These are phyloP conservation scores for Lodderomyces oxycetoniae DNA, from an alignment of 1,139 yeast genomes.

Conservation along the genomic window DNA sequence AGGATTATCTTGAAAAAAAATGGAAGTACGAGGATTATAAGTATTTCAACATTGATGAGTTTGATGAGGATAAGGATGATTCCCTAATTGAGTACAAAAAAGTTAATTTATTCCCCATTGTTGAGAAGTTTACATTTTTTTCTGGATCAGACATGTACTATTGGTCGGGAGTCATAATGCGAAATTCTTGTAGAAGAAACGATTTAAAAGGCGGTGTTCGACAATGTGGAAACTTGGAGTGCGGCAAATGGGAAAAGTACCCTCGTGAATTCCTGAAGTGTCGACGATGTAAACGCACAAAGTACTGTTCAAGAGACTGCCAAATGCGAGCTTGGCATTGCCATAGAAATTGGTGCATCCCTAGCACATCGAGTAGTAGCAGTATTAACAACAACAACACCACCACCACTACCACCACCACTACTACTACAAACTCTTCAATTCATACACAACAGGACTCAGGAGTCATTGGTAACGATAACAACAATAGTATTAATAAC, in stretches of 20 bases:
- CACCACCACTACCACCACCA: neutral
- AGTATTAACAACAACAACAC: slow-evolving; percentile 5
- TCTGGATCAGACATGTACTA: slow-evolving; percentile 75
- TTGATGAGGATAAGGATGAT: slow-evolving; percentile 43
- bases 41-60: slow-evolving; percentile 51
- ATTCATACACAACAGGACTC: neutral
- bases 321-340: slow-evolving; percentile 89
- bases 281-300: slow-evolving; percentile 88
- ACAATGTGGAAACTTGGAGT: slow-evolving; percentile 89
- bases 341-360: slow-evolving; percentile 92
- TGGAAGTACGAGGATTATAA: slow-evolving; percentile 58
- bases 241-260: slow-evolving; percentile 92
- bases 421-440: neutral
- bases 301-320: slow-evolving; percentile 89
- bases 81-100: slow-evolving; percentile 48
- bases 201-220: slow-evolving; percentile 84
- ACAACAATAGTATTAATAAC: neutral
- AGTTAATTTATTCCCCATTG: slow-evolving; percentile 80
- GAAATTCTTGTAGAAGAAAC: slow-evolving; percentile 90
- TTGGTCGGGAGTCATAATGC: slow-evolving; percentile 97
- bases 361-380: slow-evolving; percentile 25
- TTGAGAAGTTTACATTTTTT: slow-evolving; percentile 82
- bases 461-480: neutral
- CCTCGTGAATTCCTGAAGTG: slow-evolving; percentile 95
- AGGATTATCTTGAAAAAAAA: slow-evolving; percentile 27